Evolutionary conservation across 2,329 filamentous ascomycete genomes (phyloP).

Genomic region (Trichoderma simmonsii): DNA sequence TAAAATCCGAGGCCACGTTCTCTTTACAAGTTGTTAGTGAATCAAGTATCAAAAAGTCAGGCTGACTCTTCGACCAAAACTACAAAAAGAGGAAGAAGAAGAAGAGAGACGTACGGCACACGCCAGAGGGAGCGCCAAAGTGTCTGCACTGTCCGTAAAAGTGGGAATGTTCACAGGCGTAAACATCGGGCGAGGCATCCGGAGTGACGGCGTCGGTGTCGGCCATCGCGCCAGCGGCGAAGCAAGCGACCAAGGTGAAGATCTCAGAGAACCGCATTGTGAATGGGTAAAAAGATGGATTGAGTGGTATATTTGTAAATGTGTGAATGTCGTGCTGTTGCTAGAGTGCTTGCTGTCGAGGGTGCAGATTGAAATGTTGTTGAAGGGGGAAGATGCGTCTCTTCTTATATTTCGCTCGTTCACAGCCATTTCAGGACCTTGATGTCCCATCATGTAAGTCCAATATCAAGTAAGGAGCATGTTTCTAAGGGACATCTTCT

Average conservation of each 20-base stretch:
- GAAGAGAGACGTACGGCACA: too few relatives aligned
- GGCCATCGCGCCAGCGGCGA: background rate
- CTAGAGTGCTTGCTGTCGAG: background rate
- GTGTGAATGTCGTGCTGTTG: background rate
- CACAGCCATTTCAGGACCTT: background rate
- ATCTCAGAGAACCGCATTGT: background rate
- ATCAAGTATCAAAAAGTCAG: too few relatives aligned
- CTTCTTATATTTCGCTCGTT: background rate
- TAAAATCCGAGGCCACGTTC: too few relatives aligned
- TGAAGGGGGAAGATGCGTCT: background rate
- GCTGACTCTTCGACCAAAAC: too few relatives aligned
- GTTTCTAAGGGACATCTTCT: background rate
- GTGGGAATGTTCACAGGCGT: background rate
- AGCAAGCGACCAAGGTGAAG: background rate
- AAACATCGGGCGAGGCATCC: background rate
- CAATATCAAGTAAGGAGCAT: background rate
- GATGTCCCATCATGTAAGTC: background rate
- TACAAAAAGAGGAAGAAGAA: too few relatives aligned
- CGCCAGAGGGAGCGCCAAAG: background rate
- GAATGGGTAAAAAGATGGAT: background rate
- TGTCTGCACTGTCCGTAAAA: background rate
- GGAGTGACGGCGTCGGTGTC: accelerated
- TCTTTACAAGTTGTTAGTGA: too few relatives aligned
- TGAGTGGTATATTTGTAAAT: background rate
- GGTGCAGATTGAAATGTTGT: background rate